phyloP scores from a whole-genome alignment of 2,329 filamentous ascomycete species.

The Fusarium subglutinans region DNA sequence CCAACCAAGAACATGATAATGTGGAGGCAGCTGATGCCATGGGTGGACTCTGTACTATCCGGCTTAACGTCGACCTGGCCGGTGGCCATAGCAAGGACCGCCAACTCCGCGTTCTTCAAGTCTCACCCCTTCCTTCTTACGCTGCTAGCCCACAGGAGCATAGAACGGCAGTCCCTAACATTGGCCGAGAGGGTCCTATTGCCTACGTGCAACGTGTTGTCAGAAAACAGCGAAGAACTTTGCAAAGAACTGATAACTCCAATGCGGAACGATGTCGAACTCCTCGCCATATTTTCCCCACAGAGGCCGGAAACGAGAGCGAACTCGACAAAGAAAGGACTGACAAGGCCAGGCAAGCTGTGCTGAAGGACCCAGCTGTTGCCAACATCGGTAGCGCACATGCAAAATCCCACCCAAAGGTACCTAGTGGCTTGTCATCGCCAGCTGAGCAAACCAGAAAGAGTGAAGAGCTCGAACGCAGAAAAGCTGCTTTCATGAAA shows the following conservation, averaged over 20 bases:
- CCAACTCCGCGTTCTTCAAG: constrained; percentile 27
- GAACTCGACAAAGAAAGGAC: background rate
- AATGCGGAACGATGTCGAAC: background rate
- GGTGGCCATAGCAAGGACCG: background rate
- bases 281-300: background rate
- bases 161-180: background rate
- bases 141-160: background rate
- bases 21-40: background rate
- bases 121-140: constrained; percentile 13
- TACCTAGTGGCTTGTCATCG: background rate
- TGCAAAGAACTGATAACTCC: constrained; percentile 7
- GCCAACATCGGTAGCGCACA: constrained; percentile 8
- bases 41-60: constrained; percentile 16
- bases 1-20: background rate
- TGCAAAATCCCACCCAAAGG: background rate
- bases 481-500: constrained; percentile 40
- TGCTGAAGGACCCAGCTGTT: constrained; percentile 31
- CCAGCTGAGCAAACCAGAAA: background rate
- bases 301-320: background rate
- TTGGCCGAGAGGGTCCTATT: background rate
- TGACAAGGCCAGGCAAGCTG: constrained; percentile 21
- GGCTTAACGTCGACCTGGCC: constrained; percentile 4
- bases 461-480: constrained; percentile 11
- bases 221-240: background rate
- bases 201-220: constrained; percentile 24